These are phyloP conservation scores for Sporothrix mexicana DNA, from an alignment of 2,329 filamentous ascomycete species.

Conservation along the genomic window DNA sequence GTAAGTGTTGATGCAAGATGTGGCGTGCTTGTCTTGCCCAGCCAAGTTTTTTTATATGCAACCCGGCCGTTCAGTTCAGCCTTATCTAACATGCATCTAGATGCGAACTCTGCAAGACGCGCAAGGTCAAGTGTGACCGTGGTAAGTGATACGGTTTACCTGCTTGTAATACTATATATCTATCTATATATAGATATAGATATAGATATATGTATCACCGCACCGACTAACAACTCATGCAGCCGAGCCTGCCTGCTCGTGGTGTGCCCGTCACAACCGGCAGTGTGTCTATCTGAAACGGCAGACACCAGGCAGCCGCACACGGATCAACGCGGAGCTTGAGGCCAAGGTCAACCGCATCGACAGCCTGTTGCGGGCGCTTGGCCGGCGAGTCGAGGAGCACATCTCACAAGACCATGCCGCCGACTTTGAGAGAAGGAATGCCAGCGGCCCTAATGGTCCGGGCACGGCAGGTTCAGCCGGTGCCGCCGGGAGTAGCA, in stretches of 20 bases:
- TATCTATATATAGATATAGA: background rate
- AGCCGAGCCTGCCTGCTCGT: constrained; percentile 72
- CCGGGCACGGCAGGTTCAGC: background rate
- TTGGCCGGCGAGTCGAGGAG: constrained; percentile 50
- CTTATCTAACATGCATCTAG: constrained; percentile 38
- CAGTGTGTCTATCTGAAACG: constrained; percentile 71
- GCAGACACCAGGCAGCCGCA: constrained; percentile 69
- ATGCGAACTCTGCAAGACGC: constrained; percentile 80
- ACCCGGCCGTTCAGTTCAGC: background rate
- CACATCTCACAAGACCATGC: constrained; percentile 36
- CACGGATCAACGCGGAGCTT: constrained; percentile 74
- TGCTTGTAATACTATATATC: background rate
- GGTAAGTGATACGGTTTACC: constrained; percentile 16
- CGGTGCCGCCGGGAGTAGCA: constrained; percentile 1
- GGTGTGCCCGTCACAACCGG: constrained; percentile 68
- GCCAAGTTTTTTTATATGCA: background rate
- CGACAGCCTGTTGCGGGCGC: constrained; percentile 68
- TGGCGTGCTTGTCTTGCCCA: background rate
- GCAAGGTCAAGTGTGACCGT: constrained; percentile 81
- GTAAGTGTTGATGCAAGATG: constrained; percentile 11
- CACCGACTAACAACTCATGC: background rate
- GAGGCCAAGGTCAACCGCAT: constrained; percentile 74
- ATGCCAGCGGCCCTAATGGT: too few species aligned
- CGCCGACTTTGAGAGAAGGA: background rate
- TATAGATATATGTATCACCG: background rate